phyloP scores from a whole-genome alignment of 192 early-diverging fungal species.

The Phlyctochytrium arcticum region DNA sequence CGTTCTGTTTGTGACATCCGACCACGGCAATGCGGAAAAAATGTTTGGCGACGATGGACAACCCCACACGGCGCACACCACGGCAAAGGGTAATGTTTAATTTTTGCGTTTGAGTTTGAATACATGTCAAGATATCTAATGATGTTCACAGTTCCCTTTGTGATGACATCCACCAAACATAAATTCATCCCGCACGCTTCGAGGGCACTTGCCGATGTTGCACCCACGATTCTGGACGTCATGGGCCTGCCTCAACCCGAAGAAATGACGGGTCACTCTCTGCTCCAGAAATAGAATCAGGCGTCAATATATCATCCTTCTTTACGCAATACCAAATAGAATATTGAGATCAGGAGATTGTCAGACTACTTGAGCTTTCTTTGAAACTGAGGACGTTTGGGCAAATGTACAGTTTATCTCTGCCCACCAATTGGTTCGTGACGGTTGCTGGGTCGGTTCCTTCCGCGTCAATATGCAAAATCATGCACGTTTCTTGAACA shows the following conservation, averaged over 20 bases:
- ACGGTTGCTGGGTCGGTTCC: no score
- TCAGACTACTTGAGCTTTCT: no score
- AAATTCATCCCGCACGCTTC: slow-evolving; percentile 26
- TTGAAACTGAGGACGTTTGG: no score
- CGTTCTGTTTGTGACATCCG: slow-evolving; percentile 90
- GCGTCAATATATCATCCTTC: no score
- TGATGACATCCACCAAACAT: slow-evolving; percentile 65
- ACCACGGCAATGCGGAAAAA: slow-evolving; percentile 99
- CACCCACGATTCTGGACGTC: slow-evolving; percentile 87
- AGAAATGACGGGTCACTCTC: slow-evolving; percentile 86
- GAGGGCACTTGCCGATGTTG: slow-evolving; percentile 91
- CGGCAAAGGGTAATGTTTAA: slow-evolving; percentile 35
- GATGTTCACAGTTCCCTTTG: slow-evolving; percentile 77
- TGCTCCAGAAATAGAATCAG: slow-evolving; percentile 18
- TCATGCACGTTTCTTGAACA: no score
- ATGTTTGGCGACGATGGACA: slow-evolving; percentile 81
- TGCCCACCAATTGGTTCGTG: no score
- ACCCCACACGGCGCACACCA: slow-evolving; percentile 98
- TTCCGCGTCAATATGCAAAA: no score
- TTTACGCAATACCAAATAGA: no score
- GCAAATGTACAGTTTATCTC: no score
- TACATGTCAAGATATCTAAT: not conserved
- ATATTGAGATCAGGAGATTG: no score
- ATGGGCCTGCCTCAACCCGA: slow-evolving; percentile 92
- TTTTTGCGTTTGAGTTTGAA: not conserved